Evolutionary conservation across 208 protist genomes (phyloP), one percentile per base, ranked within the genome.

Genomic region (Crithidia sp.): DNA sequence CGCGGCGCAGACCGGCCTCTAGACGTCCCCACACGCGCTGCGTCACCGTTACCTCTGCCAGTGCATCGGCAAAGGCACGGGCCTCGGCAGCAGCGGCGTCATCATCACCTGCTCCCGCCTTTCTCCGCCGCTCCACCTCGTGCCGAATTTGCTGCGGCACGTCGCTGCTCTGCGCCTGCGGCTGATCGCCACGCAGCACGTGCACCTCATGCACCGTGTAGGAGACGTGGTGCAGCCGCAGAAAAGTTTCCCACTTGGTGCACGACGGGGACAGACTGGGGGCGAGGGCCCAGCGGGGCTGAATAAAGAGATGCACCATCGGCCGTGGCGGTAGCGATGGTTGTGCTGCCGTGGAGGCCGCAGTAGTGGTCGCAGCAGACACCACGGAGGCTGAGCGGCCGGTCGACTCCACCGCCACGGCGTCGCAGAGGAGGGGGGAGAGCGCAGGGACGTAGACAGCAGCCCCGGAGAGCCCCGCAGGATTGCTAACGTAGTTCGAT

Each of bases 241-340:
- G 57, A 43, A 83, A 90, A n/a, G 81, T 75, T 63, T 90, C 85
- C 40, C 85, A 74, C 61, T 61, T 70, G 16, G 73, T 81, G 65
- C 77, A 83, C n/a, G 71, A 37, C 2, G 70, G 56, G 0, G 81
- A 84, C 40, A 86, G 47, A 49, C 74, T 80, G 7, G 81, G 81
- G n/a, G 67, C 75, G 12, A 84, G 50, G 5, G 60, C 56, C 79
- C 77, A 86, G 41, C 80, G 84, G 2, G 80, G 81, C 57, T 80
- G 71, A 17, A 77, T 76, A 68, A 86, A 79, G 50, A 89, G 45
- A 43, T 83, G 75, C 50, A 88, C 79, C 37, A 69, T 70, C 45
- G 67, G 58, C 4, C 45, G 68, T 28, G 67, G 16, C n/a, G n/a
- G n/a, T n/a, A n/a, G n/a, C n/a, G 28, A 28, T 28, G 1, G 28